These are phyloP conservation scores for Candida neerlandica DNA, from an alignment of 1,139 yeast species.

Conservation along the genomic window DNA sequence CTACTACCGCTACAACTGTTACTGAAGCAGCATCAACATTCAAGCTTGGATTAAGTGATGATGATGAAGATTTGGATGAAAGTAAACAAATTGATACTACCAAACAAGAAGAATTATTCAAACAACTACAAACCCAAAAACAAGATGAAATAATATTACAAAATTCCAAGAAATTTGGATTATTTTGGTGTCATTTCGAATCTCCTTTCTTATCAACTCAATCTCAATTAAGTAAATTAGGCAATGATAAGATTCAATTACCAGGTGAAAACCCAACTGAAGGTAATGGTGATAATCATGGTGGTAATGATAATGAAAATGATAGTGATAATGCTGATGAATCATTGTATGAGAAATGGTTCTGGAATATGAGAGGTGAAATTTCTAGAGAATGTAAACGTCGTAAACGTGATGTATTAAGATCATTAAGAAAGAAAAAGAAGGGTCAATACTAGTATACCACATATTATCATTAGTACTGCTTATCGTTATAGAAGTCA, in stretches of 20 bases:
- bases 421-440: conserved; percentile 51
- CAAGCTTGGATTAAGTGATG: conserved; percentile 35
- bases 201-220: conserved; percentile 89
- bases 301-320: conserved; percentile 7
- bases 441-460: background rate
- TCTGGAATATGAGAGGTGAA: conserved; percentile 83
- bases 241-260: conserved; percentile 31
- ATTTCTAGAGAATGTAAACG: conserved; percentile 75
- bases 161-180: conserved; percentile 39
- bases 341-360: conserved; percentile 69
- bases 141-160: conserved; percentile 21
- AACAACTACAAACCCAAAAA: conserved; percentile 36
- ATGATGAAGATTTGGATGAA: conserved; percentile 42
- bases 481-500: too few species aligned
- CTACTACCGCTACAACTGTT: conserved; percentile 13
- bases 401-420: conserved; percentile 70
- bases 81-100: conserved; percentile 17
- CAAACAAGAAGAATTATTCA: conserved; percentile 30
- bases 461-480: too few species aligned
- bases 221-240: conserved; percentile 69
- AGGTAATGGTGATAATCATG: background rate
- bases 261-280: conserved; percentile 38
- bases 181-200: conserved; percentile 80
- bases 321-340: conserved; percentile 43
- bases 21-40: conserved; percentile 20